Conservation (phyloP, 1,139 yeast species). For the Magnusiomyces tetraspermus region DNA sequence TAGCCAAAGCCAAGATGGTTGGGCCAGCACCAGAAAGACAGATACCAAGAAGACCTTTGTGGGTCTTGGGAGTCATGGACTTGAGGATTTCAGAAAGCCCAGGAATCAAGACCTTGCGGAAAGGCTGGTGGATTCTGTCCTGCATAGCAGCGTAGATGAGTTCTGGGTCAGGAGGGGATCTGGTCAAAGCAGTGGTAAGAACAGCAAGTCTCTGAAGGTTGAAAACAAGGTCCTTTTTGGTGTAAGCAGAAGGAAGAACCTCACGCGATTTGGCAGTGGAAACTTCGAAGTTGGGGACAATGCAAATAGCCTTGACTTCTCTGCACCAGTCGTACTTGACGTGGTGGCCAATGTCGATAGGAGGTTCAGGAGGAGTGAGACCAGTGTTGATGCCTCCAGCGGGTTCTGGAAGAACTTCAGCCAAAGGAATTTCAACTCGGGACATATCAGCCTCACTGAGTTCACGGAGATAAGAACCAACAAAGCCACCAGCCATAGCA, state of each 20-base stretch:
- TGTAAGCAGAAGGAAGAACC: conserved; percentile 72
- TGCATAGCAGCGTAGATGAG: conserved; percentile 92
- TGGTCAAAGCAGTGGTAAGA: conserved; percentile 72
- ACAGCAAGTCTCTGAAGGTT: conserved; percentile 74
- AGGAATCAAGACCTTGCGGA: conserved; percentile 82
- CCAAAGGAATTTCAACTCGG: conserved; percentile 72
- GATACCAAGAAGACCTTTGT: conserved; percentile 82
- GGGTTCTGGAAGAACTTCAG: conserved; percentile 74
- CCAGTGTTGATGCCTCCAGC: conserved; percentile 60
- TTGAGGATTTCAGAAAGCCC: conserved; percentile 75
- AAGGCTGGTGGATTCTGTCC: conserved; percentile 93
- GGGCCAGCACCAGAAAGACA: conserved; percentile 98
- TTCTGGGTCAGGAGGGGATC: conserved; percentile 70
- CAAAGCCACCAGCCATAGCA: conserved; percentile 98
- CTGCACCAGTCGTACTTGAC: conserved; percentile 76
- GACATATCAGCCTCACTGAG: conserved; percentile 59
- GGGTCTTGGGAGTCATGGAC: conserved; percentile 72
- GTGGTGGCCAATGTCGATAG: conserved; percentile 80
- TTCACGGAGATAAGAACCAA: conserved; percentile 85
- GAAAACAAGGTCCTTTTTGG: conserved; percentile 77
- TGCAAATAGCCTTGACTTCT: conserved; percentile 75
- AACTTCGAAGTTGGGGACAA: conserved; percentile 89
- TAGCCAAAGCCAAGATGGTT: conserved; percentile 87
- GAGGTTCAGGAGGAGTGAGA: conserved; percentile 68
- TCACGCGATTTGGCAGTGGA: conserved; percentile 86